Evolutionary conservation across 768 basidiomycete genomes (phyloP), one percentile per base, ranked within the genome.

Genomic region (Tulasnella sp.): DNA sequence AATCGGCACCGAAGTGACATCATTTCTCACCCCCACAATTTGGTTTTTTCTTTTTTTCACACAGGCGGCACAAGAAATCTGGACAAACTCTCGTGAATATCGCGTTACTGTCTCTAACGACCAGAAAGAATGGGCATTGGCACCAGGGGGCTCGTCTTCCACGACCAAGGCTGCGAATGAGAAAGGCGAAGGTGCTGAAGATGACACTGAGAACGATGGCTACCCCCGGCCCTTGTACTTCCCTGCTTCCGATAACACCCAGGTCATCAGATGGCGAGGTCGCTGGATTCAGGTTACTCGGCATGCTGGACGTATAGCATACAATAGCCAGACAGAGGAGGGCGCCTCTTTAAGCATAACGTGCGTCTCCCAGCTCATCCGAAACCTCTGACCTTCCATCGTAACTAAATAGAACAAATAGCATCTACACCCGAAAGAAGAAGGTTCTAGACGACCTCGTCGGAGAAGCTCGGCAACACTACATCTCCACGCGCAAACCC

Each of bases 11-110:
- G 42, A 44, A 15, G 35, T 48, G 61, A 39, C 57, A n/a, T 67
- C 51, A 76, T 39, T 26, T 18, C 57, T 32, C 20, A 20, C 20
- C 10, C 16, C n/a, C 44, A 73, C 4, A 76, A 9, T 29, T 44
- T 48, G 40, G 29, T 32, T 42, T 48, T 11, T 11, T 35, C 15
- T 51, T 35, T 46, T 20, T 9, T 51, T 7, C 20, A 3, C 70
- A 3, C 29, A 77, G 77, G 77, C 77, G 9, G 67, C 77, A 2
- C 77, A 77, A 46, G 77, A 77, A 20, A 72, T 77, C 20, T 77
- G 77, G 77, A 77, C 77, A 10, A 72, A 77, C 70, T 70, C 77
- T 20, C 67, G 77, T 26, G 77, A 77, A 44, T 77, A 77, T 29
- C 61, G 70, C 23, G 77, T 77, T 15, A 77, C 77, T 4, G 77